Evolutionary conservation across 148 eudicot species (phyloP), one percentile per base, ranked within the genome.

Genomic region (Tetragonia tetragonoides): DNA sequence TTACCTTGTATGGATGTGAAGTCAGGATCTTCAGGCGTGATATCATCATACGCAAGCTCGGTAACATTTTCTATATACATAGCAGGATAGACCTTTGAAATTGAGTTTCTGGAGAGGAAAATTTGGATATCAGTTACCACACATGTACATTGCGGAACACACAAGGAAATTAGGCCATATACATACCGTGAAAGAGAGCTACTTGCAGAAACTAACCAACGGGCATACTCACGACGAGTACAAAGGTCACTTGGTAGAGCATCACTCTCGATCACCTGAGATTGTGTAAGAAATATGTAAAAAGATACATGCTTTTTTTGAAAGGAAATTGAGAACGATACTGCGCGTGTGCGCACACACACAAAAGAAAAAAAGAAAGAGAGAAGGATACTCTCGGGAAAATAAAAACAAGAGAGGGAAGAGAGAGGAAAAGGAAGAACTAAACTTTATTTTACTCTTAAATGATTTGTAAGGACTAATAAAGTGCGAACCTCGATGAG

Each of bases 151-250:
- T 46, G 76, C 56, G 14, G 37, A 7, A 70, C 7, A 70, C 28
- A 40, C 10, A 71, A 41, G 23, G 51, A 64, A 73, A 21, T 59
- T 5, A 77, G 78, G 60, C 23, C 17, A 65, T 66, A 46, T 21
- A 24, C 81, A 77, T 83, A 95, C 99, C 99, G 88, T 77, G 97
- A 93, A 74, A 95, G 92, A 84, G 87, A 84, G 84, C 93, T 89
- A 87, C 99, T 95, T 62, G 97, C 92, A 77, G 91, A 87, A 68
- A 95, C 94, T 83, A 95, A 86, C 99, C 99, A 95, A 65, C 99
- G 99, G 62, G 97, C 97, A 88, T 93, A 95, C 73, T 95, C 99
- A 77, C 97, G 97, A 47, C 99, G 97, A 82, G 97, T 86, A 73
- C 99, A 95, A 61, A 95, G 81, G 71, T 93, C 97, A 84, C 93